These are phyloP conservation scores for Sinapis alba DNA, from an alignment of 441 rosid species.

Conservation along the genomic window DNA sequence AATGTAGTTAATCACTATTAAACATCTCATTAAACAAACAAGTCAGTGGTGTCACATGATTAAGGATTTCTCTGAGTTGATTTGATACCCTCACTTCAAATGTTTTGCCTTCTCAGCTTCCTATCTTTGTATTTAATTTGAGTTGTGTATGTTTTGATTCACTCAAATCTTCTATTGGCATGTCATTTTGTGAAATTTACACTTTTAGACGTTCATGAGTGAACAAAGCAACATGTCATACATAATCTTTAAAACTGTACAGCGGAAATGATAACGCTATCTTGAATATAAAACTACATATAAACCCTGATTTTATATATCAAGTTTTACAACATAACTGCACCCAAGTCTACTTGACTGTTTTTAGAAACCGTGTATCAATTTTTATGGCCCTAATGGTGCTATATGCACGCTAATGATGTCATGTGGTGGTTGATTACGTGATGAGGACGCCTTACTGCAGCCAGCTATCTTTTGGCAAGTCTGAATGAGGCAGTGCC, in stretches of 20 bases:
- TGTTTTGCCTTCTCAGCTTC: constrained; percentile 47
- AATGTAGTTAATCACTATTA: constrained; percentile 15
- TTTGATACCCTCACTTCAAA: constrained; percentile 26
- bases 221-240: constrained; percentile 30
- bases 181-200: constrained; percentile 9
- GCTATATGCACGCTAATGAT: constrained; percentile 21
- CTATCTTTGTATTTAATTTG: constrained; percentile 23
- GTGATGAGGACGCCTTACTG: constrained; percentile 25
- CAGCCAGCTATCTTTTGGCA: constrained; percentile 39
- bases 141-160: constrained; percentile 28
- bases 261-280: constrained; percentile 24
- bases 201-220: constrained; percentile 14
- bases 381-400: constrained; percentile 33
- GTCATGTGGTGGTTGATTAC: constrained; percentile 27
- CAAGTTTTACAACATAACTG: constrained; percentile 14
- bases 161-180: not conserved
- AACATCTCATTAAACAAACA: constrained; percentile 18
- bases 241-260: constrained; percentile 41
- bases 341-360: constrained; percentile 30
- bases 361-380: constrained; percentile 18
- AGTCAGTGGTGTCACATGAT: constrained; percentile 17
- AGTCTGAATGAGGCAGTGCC: constrained; percentile 42
- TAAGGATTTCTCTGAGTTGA: constrained; percentile 29
- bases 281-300: constrained; percentile 24
- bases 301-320: constrained; percentile 17